Conservation (phyloP, 306 rosid genomes). For the Gastrolobium bilobum region DNA sequence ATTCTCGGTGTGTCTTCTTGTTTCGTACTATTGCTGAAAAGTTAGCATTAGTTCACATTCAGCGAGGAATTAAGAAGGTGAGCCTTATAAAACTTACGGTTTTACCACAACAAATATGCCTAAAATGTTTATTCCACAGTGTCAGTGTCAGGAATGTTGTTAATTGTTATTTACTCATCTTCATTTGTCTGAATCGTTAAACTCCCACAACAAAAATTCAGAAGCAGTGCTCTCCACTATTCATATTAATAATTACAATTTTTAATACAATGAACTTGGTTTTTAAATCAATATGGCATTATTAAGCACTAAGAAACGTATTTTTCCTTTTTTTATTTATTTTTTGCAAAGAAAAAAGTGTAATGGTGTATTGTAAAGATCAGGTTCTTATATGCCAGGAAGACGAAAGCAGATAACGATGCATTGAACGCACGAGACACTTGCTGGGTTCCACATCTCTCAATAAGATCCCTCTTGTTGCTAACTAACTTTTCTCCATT, state of each 20-base stretch:
- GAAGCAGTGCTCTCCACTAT: not conserved
- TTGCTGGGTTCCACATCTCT: slow-evolving; percentile 24
- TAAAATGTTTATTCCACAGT: too few species aligned
- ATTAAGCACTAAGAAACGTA: too few species aligned
- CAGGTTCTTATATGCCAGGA: not conserved
- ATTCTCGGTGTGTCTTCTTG: too few species aligned
- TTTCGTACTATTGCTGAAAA: too few species aligned
- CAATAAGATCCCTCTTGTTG: not conserved
- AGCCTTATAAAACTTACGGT: too few species aligned
- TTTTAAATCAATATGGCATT: too few species aligned
- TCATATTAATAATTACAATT: not conserved
- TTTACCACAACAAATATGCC: too few species aligned
- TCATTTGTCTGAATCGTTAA: not conserved
- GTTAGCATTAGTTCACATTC: too few species aligned
- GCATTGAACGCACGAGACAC: slow-evolving; percentile 20
- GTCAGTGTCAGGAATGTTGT: not conserved
- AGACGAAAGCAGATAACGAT: not conserved
- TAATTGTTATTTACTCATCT: not conserved
- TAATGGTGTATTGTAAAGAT: too few species aligned
- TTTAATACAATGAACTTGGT: not conserved
- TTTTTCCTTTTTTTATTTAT: too few species aligned
- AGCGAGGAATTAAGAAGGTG: too few species aligned
- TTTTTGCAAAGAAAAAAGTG: too few species aligned
- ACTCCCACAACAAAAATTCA: not conserved
- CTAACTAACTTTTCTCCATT: not conserved